A percentile compares a stretch with the other conserved stretches of the same genome.
phyloP scores from a whole-genome alignment of 768 basidiomycete genomes.

The Boletellus ananiceps region DNA sequence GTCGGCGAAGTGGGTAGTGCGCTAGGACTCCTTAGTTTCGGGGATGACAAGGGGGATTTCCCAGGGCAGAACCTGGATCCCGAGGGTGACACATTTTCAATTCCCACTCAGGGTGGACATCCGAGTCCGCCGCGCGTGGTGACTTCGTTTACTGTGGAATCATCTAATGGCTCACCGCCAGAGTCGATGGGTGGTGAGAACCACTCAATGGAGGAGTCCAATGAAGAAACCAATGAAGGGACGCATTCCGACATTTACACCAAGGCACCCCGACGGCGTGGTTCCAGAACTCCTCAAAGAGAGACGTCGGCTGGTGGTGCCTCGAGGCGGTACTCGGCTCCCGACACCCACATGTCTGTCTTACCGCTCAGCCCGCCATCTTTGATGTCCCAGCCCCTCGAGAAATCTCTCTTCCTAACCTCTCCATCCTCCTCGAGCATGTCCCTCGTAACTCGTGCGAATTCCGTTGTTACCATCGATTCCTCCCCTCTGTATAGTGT shows the following conservation, averaged over 20 bases:
- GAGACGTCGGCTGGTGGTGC: neutral
- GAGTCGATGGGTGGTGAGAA: neutral
- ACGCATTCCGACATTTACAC: conserved; percentile 12
- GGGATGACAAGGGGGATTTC: neutral
- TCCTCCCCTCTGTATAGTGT: neutral
- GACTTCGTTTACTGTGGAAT: conserved; percentile 8
- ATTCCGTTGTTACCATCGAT: neutral
- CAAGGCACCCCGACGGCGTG: conserved; percentile 14
- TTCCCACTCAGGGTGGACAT: neutral
- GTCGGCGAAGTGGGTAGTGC: neutral
- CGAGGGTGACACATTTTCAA: neutral
- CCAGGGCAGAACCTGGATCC: neutral
- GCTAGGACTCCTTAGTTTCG: neutral
- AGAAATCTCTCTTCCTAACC: conserved; percentile 53
- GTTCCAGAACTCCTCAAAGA: conserved; percentile 3
- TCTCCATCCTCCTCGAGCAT: conserved; percentile 12
- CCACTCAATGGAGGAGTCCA: neutral
- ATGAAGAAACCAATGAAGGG: neutral
- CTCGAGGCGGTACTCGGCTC: conserved; percentile 12
- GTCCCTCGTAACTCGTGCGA: conserved; percentile 13
- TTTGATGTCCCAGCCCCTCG: conserved; percentile 53
- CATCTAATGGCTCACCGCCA: neutral
- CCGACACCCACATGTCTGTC: conserved; percentile 33
- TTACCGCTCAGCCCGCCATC: conserved; percentile 55
- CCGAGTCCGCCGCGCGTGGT: conserved; percentile 1